Evolutionary conservation across 164 flowering plant genomes (phyloP).

Genomic region (Dillenia turbinata): DNA sequence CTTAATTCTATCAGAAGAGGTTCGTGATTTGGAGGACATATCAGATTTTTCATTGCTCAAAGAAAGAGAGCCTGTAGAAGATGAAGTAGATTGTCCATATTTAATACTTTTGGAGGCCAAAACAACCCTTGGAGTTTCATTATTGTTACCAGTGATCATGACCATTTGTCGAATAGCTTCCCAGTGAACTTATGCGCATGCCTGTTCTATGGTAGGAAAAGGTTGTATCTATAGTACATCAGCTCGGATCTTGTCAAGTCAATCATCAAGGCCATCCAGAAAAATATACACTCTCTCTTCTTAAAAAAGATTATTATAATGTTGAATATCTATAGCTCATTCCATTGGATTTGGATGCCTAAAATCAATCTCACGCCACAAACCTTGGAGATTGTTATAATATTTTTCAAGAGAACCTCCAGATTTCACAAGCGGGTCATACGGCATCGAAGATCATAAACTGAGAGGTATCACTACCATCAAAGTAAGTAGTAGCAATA

Average conservation of each 20-base stretch:
- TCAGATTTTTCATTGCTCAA: neutral
- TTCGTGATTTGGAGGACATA: slow-evolving; percentile 1
- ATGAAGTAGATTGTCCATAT: neutral
- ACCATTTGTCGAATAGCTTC: slow-evolving; percentile 2
- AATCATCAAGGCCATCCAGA: too few relatives aligned
- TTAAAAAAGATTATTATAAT: neutral
- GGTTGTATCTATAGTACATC: neutral
- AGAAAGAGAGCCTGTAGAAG: neutral
- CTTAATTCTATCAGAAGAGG: neutral
- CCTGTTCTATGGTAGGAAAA: slow-evolving; percentile 2
- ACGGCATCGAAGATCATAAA: too few relatives aligned
- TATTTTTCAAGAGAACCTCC: neutral
- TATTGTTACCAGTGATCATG: neutral
- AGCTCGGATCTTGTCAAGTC: too few relatives aligned
- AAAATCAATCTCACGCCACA: neutral
- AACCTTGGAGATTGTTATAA: neutral
- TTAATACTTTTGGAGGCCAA: neutral
- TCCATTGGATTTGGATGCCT: too few relatives aligned
- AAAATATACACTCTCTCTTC: neutral
- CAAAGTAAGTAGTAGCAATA: too few relatives aligned
- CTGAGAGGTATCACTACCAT: too few relatives aligned
- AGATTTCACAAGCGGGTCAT: neutral
- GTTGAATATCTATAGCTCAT: neutral
- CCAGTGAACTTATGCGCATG: neutral
- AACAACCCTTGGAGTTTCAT: neutral